Base-by-base conservation (phyloP, 2,329 filamentous ascomycete genomes). In the Apiospora hydei region DNA sequence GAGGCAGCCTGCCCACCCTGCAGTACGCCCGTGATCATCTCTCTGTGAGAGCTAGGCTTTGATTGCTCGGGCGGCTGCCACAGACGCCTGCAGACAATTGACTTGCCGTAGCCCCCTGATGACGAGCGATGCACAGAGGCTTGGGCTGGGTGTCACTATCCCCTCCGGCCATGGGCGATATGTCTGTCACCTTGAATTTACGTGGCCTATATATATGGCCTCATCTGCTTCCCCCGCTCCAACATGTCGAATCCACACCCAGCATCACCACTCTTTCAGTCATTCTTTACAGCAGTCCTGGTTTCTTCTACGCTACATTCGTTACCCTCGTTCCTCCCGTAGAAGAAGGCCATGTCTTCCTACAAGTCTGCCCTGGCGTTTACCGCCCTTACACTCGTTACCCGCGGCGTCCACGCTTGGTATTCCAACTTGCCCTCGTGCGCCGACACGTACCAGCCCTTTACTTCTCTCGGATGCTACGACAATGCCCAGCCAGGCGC, bases 391-490 rank as follows among this genome's bases (percentile, higher is more conserved):
- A 78, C 83, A 67, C 74, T 87, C 72, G 75, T 82, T 71, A 70
- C 71, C 7, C 78, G 80, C 70, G 81, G 80, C 70, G 81, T 82
- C 61, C 78, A 81, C 26, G 85, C 85, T 61, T 83, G 81, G 80
- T 83, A 85, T 75, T 76, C 83, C 64, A 81, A 85, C 73, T 80
- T 86, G 10, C 86, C 86, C 24, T 77, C 84, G 11, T 88, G 86
- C 75, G 77, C 83, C 6, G 78, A 81, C 18, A 77, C 82, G 41
- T 87, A 85, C 79, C 81, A 84, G 74, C 86, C 86, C 1, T 88
- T 85, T 73, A 81, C 84, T 70, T 85, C 84, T 76, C 79, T 82
- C n/a, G 86, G 86, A 66, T 88, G 86, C 79, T 88, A 82, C 78
- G 73, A 80, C 71, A 85, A 87, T 68, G 81, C 80, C 43, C 70